phyloP scores from a whole-genome alignment of 176 grass and related monocot species.

The Triticum urartu region DNA sequence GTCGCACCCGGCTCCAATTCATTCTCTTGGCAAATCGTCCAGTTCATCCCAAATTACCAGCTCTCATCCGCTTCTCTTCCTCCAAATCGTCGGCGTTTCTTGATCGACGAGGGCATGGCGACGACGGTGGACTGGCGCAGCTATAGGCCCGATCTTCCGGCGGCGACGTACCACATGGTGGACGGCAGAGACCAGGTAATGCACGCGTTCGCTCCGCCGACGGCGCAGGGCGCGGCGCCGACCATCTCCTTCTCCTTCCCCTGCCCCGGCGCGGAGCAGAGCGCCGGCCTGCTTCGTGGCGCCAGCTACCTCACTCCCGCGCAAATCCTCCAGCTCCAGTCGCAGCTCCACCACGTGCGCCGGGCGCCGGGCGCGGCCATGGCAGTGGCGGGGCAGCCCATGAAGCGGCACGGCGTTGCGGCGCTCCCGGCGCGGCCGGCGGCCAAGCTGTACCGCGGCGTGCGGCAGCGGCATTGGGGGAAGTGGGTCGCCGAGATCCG shows the following conservation, averaged over 20 bases:
- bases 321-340: slow-evolving; percentile 33
- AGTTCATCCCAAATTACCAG: not conserved
- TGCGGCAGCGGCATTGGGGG: slow-evolving; percentile 75
- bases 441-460: slow-evolving; percentile 82
- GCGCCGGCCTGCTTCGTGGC: slow-evolving; percentile 7
- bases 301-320: slow-evolving; percentile 32
- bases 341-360: slow-evolving; percentile 39
- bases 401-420: slow-evolving; percentile 55
- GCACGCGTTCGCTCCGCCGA: slow-evolving; percentile 31
- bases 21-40: not conserved
- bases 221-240: not conserved
- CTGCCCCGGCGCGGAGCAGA: slow-evolving; percentile 9
- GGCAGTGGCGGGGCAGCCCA: slow-evolving; percentile 32
- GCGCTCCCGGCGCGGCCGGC: not conserved
- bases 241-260: slow-evolving; percentile 42
- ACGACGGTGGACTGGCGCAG: slow-evolving; percentile 51
- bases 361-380: not conserved
- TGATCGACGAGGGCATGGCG: slow-evolving; percentile 43
- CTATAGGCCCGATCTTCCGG: not conserved
- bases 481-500: slow-evolving; percentile 88
- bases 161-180: slow-evolving; percentile 19
- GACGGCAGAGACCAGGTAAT: slow-evolving; percentile 48
- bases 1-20: not conserved
- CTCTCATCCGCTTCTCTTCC: not conserved
- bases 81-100: not conserved